Evolutionary conservation across 2,329 filamentous ascomycete genomes (phyloP), one percentile per base, ranked within the genome.

Genomic region (Elsinoe australis): DNA sequence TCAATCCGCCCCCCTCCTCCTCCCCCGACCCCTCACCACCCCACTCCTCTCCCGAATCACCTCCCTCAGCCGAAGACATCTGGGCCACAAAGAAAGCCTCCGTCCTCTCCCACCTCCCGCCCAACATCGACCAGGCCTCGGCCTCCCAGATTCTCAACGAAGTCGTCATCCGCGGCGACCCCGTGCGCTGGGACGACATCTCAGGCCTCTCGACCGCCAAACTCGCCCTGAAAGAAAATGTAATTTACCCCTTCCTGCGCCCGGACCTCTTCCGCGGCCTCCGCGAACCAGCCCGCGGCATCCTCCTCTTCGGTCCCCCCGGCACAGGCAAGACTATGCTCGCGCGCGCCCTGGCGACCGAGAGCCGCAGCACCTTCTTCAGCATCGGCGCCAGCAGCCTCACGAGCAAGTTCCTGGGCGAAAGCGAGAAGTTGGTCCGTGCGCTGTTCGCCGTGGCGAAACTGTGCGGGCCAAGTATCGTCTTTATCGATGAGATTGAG

Each of bases 261-360:
- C 92, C 92, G 1, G 92, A 98, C 65, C 70, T 98, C 2, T 98
- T 98, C 68, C 92, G 90, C 78, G 92, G 92, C 0, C 74, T 98
- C 8, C 83, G 92, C 31, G 92, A 98, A 61, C 92, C 92, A 15
- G 90, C 92, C 10, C 76, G 88, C 50, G 92, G 92, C 4, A 96
- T 98, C 87, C 74, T 98, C 1, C 74, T 98, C 1, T 98, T 98
- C 61, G 92, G 92, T 0, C 92, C 92, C 1, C 92, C 92, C 0
- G 92, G 92, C n/a, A 98, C 92, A 0, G 92, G 92, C 46, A 98
- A 98, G 67, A 98, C 92, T 0, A 98, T 98, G 92, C 72, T 98
- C 29, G 92, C 92, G 7, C 79, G 92, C 54, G 88, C 87, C 6
- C 90, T 96, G 0, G 92, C 92, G 1, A 96, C 92, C 0, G 92